Evolutionary conservation across 768 basidiomycete species (phyloP).

Genomic region (Megacollybia marginata): DNA sequence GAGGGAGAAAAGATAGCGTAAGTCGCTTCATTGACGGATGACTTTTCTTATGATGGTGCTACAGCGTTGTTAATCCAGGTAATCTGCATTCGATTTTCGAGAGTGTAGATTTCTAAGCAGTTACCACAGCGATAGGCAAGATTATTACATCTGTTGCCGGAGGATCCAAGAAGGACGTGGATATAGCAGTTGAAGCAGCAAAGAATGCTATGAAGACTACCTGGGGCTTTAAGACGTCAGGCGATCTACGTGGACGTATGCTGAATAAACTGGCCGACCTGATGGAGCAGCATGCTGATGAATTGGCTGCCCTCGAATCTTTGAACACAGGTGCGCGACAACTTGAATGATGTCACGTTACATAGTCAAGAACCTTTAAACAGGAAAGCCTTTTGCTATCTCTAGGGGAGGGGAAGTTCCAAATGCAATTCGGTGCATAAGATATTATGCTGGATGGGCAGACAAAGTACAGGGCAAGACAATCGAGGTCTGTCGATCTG

Average conservation of each 20-base stretch:
- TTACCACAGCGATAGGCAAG: constrained; percentile 48
- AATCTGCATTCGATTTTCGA: constrained; percentile 1
- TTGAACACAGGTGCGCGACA: constrained; percentile 29
- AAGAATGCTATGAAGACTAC: constrained; percentile 31
- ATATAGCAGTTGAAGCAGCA: constrained; percentile 54
- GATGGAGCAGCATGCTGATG: constrained; percentile 39
- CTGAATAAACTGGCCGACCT: constrained; percentile 44
- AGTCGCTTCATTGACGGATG: constrained; percentile 14
- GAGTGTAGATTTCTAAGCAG: background rate
- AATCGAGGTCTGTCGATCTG: constrained; percentile 29
- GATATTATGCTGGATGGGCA: constrained; percentile 73
- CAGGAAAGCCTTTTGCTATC: constrained; percentile 20
- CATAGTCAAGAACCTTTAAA: background rate
- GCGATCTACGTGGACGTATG: constrained; percentile 28
- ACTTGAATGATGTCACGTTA: constrained; percentile 1
- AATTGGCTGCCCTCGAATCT: constrained; percentile 43
- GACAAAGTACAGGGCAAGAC: constrained; percentile 64
- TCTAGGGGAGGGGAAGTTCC: constrained; percentile 16
- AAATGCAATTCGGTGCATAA: constrained; percentile 29
- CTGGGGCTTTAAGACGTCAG: constrained; percentile 45
- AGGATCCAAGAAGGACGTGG: constrained; percentile 55
- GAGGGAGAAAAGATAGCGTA: constrained; percentile 63
- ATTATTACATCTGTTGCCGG: constrained; percentile 42
- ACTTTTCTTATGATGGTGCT: background rate
- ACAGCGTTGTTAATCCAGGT: constrained; percentile 39